Evolutionary conservation across 1,284 basidiomycete species (phyloP).

Genomic region (Exobasidium cylindrosporum): DNA sequence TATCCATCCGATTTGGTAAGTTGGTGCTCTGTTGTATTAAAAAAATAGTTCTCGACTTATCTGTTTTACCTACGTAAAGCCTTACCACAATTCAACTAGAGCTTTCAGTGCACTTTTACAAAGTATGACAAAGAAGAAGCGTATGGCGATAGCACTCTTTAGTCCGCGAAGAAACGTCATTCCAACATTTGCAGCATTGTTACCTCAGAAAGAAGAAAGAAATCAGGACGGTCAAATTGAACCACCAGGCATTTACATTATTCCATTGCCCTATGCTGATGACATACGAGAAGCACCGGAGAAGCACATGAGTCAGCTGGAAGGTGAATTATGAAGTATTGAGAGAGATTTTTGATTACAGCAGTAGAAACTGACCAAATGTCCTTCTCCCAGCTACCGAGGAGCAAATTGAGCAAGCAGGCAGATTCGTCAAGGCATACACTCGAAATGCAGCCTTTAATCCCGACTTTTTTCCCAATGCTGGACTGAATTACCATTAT

Average conservation of each 20-base stretch:
- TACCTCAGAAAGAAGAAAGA: conserved; percentile 75
- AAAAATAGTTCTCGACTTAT: neutral
- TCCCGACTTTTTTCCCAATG: conserved; percentile 88
- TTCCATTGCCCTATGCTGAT: conserved; percentile 86
- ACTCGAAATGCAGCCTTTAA: conserved; percentile 75
- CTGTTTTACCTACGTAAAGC: neutral
- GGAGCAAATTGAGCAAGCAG: conserved; percentile 68
- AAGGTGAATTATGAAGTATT: too few relatives aligned
- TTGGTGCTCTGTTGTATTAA: conserved; percentile 62
- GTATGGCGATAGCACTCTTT: conserved; percentile 74
- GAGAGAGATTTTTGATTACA: too few relatives aligned
- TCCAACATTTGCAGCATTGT: conserved; percentile 77
- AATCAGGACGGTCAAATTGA: conserved; percentile 53
- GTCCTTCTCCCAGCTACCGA: conserved; percentile 65
- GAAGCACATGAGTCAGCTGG: conserved; percentile 41
- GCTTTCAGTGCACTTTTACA: conserved; percentile 83
- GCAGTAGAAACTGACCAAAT: too few relatives aligned
- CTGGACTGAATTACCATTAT: conserved; percentile 79
- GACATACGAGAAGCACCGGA: conserved; percentile 77
- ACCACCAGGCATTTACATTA: conserved; percentile 87
- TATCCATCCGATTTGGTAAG: conserved; percentile 84
- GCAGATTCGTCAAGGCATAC: conserved; percentile 73
- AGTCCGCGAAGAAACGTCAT: conserved; percentile 70
- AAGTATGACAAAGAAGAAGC: conserved; percentile 75
- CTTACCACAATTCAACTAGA: conserved; percentile 51